Conservation (phyloP, 176 grass and related monocot genomes). For the Tillandsia fasciculata region DNA sequence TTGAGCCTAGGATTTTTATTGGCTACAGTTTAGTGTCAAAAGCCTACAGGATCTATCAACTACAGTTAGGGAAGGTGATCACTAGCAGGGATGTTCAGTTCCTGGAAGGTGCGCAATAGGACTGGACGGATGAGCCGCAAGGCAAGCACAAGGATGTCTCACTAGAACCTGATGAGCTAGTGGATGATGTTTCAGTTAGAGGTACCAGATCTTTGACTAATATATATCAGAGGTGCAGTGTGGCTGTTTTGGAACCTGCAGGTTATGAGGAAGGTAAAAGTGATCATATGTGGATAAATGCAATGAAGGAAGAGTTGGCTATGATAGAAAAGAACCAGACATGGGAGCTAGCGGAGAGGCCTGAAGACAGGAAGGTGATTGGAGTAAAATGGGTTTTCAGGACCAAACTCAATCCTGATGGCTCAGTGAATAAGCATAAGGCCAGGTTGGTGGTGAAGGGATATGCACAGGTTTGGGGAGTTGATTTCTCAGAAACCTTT, state of each 20-base stretch:
- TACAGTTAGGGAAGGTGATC: not conserved
- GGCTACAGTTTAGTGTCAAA: not conserved
- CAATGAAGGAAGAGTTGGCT: not conserved
- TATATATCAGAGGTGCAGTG: not conserved
- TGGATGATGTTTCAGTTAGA: not conserved
- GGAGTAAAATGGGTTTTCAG: no score
- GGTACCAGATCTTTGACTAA: not conserved
- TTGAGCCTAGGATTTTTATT: not conserved
- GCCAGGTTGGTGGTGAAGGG: conserved; percentile 3
- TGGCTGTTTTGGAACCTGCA: not conserved
- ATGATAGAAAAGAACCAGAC: conserved; percentile 9
- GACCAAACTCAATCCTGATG: not conserved
- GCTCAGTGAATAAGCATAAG: not conserved
- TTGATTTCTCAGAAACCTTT: conserved; percentile 13
- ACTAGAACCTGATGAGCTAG: not conserved
- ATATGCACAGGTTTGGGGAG: not conserved
- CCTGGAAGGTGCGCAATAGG: not conserved
- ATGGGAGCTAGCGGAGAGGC: not conserved
- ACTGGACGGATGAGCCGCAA: not conserved
- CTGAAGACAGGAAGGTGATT: not conserved
- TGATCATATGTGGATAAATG: not conserved
- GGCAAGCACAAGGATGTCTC: not conserved
- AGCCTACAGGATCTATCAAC: not conserved
- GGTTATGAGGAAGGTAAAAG: not conserved
- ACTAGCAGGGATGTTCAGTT: not conserved